phyloP scores from a whole-genome alignment of 2,329 filamentous ascomycete species.

The Xylariaceae sp. region DNA sequence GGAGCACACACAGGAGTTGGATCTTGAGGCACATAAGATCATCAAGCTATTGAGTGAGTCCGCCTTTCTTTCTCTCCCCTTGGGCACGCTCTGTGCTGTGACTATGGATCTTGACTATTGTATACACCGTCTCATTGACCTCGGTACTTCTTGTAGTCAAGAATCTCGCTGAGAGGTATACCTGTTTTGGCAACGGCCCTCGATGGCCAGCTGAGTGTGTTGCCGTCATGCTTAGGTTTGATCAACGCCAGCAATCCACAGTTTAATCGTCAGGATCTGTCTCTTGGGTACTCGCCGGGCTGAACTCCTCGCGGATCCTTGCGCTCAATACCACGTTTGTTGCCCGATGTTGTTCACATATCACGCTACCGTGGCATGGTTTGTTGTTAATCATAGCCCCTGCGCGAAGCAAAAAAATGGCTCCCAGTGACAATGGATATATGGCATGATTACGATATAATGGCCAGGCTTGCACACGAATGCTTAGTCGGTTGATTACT shows the following conservation, averaged over 20 bases:
- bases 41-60: slow-evolving; percentile 4
- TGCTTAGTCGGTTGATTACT: too few species aligned
- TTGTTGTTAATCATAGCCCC: too few species aligned
- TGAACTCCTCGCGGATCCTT: not conserved
- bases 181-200: slow-evolving; percentile 28
- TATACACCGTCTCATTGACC: not conserved
- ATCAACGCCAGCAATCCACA: not conserved
- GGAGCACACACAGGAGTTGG: not conserved
- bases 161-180: slow-evolving; percentile 19
- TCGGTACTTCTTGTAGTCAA: slow-evolving; percentile 13
- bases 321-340: not conserved
- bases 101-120: too few species aligned
- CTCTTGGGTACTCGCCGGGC: not conserved
- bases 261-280: not conserved
- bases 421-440: too few species aligned
- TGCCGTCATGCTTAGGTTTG: slow-evolving; percentile 12
- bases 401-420: too few species aligned
- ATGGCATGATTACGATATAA: too few species aligned
- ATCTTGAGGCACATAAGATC: slow-evolving; percentile 3
- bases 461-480: too few species aligned
- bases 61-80: not conserved
- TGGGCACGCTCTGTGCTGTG: too few species aligned
- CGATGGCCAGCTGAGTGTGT: slow-evolving; percentile 21
- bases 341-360: not conserved
- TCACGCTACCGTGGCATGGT: too few species aligned